Evolutionary conservation across 176 grass and related monocot genomes (phyloP).

Genomic region (maize (Zea mays)): DNA sequence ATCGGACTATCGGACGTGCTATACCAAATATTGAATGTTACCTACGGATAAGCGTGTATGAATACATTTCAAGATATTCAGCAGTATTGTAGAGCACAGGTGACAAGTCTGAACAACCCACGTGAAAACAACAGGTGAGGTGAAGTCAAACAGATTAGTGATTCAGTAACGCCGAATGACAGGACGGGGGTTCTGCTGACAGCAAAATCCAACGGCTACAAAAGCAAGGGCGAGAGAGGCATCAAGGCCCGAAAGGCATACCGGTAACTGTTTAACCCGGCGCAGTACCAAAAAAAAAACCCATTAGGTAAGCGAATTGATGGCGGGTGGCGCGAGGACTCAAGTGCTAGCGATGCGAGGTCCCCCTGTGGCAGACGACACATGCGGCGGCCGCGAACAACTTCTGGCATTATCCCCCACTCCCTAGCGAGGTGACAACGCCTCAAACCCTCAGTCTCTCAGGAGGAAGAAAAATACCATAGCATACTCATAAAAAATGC

Average conservation of each 20-base stretch:
- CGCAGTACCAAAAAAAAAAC: conserved; percentile 1
- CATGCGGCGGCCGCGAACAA: conserved; percentile 9
- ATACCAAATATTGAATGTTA: conserved; percentile 18
- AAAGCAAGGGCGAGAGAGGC: background rate
- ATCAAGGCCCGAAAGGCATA: background rate
- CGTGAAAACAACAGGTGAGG: conserved; percentile 32
- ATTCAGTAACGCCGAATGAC: conserved; percentile 32
- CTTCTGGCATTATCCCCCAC: background rate
- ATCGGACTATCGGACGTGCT: background rate
- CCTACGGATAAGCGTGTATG: background rate
- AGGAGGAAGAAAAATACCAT: background rate
- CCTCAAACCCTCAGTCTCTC: background rate
- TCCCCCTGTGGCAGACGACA: conserved; percentile 21
- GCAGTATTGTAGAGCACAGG: background rate
- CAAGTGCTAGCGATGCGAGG: background rate
- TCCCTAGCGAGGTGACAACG: background rate
- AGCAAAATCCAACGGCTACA: conserved; percentile 15
- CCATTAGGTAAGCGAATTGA: conserved; percentile 49
- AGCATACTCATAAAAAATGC: background rate
- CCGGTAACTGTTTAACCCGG: background rate
- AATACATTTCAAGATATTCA: background rate
- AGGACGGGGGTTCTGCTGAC: conserved; percentile 3
- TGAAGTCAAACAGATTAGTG: conserved; percentile 25
- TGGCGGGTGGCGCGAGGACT: conserved; percentile 16
- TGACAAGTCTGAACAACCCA: conserved; percentile 24